Evolutionary conservation across 2,329 filamentous ascomycete genomes (phyloP).

Genomic region (Hypoxylon sp.): DNA sequence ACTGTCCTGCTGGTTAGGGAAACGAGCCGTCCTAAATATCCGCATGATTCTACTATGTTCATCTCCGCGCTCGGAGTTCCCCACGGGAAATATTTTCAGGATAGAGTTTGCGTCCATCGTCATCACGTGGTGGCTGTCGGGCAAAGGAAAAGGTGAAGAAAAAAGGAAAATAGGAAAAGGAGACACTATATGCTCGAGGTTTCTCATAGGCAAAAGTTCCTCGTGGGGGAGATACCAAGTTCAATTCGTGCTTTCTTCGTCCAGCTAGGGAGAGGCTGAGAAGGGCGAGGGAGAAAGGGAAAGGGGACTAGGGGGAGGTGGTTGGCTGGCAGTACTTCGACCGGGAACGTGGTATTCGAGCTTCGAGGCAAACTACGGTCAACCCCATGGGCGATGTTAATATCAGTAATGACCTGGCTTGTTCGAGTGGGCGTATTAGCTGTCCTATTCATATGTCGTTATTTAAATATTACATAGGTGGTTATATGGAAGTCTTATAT

Average conservation of each 20-base stretch:
- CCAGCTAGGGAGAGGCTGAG: not conserved
- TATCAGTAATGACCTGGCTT: conserved; percentile 15
- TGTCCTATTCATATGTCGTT: conserved; percentile 3
- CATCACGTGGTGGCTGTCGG: not conserved
- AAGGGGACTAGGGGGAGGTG: not conserved
- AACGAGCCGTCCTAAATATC: conserved; percentile 1
- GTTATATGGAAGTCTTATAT: conserved; percentile 3
- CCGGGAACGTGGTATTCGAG: not conserved
- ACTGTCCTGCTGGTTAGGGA: not conserved
- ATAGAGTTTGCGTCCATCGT: conserved; percentile 19
- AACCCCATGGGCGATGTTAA: conserved; percentile 3
- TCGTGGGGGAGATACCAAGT: conserved; percentile 22
- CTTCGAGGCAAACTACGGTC: not conserved
- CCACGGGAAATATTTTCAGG: conserved; percentile 16
- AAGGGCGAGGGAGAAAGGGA: not conserved
- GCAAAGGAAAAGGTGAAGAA: conserved; percentile 19
- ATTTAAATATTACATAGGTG: conserved; percentile 7
- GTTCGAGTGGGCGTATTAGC: conserved; percentile 2
- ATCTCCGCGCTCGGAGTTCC: conserved; percentile 2
- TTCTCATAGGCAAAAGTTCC: conserved; percentile 11
- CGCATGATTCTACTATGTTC: not conserved
- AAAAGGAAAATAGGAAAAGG: conserved; percentile 4
- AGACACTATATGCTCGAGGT: not conserved
- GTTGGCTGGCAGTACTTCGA: not conserved
- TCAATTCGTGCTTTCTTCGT: conserved; percentile 9